Conservation (phyloP, 202 grass and related monocot species). For the Setaria viridis region DNA sequence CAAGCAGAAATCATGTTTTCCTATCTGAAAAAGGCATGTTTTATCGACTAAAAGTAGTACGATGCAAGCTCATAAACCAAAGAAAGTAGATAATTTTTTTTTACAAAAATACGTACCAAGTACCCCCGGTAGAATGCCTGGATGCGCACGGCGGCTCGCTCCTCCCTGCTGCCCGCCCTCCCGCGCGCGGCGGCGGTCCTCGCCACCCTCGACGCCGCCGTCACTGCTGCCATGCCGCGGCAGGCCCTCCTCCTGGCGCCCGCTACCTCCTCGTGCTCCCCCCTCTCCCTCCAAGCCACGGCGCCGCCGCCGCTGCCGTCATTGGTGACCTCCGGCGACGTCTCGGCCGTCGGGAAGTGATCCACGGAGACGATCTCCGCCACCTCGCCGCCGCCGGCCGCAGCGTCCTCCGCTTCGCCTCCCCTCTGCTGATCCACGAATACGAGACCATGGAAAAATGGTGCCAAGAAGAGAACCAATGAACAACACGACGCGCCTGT, state of each 20-base stretch:
- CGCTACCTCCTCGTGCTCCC: constrained; percentile 17
- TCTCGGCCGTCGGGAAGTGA: constrained; percentile 71
- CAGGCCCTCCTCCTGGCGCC: constrained; percentile 10
- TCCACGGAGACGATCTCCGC: constrained; percentile 76
- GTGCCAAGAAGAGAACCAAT: background rate
- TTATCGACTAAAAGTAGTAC: too few species aligned
- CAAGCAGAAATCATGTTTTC: too few species aligned
- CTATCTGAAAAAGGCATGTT: too few species aligned
- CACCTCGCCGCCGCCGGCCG: constrained; percentile 31
- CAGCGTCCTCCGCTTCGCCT: constrained; percentile 21
- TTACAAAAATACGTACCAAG: constrained; percentile 53
- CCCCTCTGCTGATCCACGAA: constrained; percentile 25
- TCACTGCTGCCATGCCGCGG: constrained; percentile 37
- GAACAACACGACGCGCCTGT: too few species aligned
- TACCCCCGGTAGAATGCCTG: constrained; percentile 88
- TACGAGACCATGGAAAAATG: too few species aligned
- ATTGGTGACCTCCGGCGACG: constrained; percentile 78
- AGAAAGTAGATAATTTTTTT: background rate
- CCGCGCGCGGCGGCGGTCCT: constrained; percentile 49
- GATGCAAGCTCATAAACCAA: too few species aligned
- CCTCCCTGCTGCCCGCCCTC: constrained; percentile 46
- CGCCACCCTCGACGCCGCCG: constrained; percentile 43
- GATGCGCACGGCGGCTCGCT: constrained; percentile 72
- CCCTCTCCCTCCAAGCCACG: constrained; percentile 10
- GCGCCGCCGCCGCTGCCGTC: constrained; percentile 34